Percentiles rank a stretch among this genome's conserved stretches.
Conservation (phyloP, 2,329 filamentous ascomycete species). For the Xylariaceae sp. region DNA sequence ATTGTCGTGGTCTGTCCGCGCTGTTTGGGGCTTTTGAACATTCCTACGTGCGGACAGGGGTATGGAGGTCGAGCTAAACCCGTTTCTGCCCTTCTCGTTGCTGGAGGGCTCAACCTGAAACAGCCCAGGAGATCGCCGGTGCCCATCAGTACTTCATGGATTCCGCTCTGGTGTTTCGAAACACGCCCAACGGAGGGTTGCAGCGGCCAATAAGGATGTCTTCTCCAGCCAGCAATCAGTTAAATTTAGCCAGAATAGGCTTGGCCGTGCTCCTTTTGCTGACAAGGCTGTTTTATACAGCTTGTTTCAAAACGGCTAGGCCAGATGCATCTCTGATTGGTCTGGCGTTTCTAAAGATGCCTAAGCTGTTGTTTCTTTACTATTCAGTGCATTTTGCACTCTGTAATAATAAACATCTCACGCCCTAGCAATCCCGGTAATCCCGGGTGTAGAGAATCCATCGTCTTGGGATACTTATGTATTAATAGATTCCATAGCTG, state of each 20-base stretch:
- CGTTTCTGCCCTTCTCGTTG: constrained; percentile 19
- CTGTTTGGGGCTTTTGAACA: constrained; percentile 9
- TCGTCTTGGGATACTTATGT: constrained; percentile 2
- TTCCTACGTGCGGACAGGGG: constrained; percentile 12
- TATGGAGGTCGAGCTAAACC: constrained; percentile 20
- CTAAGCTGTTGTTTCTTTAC: constrained; percentile 6
- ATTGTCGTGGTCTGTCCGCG: not conserved
- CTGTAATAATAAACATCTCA: not conserved
- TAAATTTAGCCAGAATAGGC: constrained; percentile 23
- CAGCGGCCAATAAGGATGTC: constrained; percentile 20
- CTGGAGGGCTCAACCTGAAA: constrained; percentile 41
- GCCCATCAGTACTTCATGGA: constrained; percentile 25
- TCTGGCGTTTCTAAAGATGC: constrained; percentile 15
- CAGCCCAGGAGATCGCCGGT: constrained; percentile 35
- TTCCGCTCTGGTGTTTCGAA: constrained; percentile 40
- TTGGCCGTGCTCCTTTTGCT: constrained; percentile 16
- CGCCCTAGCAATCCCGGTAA: constrained; percentile 7
- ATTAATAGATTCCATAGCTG: constrained; percentile 7
- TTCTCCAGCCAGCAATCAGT: constrained; percentile 21
- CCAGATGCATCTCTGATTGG: constrained; percentile 17
- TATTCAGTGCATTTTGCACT: not conserved
- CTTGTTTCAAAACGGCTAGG: constrained; percentile 18
- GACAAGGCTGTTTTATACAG: constrained; percentile 23
- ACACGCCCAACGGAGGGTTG: constrained; percentile 32
- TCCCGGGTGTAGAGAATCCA: constrained; percentile 9